Evolutionary conservation across 2,329 filamentous ascomycete species (phyloP).

Genomic region (Colletotrichum musae): DNA sequence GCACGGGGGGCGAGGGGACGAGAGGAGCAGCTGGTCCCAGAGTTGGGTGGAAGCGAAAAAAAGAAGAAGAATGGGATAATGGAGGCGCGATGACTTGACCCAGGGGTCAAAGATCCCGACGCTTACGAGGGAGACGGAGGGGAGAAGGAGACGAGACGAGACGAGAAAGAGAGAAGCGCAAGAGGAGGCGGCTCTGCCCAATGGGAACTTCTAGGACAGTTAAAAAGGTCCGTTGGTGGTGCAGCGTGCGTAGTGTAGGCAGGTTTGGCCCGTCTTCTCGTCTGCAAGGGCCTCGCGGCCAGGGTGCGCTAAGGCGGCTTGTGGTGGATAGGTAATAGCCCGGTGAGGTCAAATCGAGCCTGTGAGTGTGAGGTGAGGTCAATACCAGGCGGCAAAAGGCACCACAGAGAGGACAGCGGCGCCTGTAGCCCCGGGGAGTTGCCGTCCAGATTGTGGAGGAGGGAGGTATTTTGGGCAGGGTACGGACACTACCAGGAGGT

Average conservation of each 20-base stretch:
- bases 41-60: slow-evolving; percentile 10
- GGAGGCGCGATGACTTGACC: too few relatives aligned
- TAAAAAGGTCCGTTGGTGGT: slow-evolving; percentile 14
- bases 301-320: slow-evolving; percentile 21
- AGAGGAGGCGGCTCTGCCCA: slow-evolving; percentile 3
- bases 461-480: neutral
- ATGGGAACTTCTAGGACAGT: neutral
- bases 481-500: too few relatives aligned
- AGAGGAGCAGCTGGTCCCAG: neutral
- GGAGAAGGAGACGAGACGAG: neutral
- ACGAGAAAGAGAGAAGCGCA: neutral
- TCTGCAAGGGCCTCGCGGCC: slow-evolving; percentile 37
- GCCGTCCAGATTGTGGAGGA: neutral
- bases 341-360: neutral
- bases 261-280: slow-evolving; percentile 30
- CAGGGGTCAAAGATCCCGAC: too few relatives aligned
- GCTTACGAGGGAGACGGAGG: too few relatives aligned
- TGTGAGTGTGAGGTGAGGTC: too few relatives aligned
- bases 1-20: slow-evolving; percentile 1
- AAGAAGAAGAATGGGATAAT: neutral
- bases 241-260: neutral
- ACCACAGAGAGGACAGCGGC: slow-evolving; percentile 4
- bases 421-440: slow-evolving; percentile 3
- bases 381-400: neutral
- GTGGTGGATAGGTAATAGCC: slow-evolving; percentile 4